Conservation (phyloP, 441 rosid genomes). For the Gossypium schwendimanii region DNA sequence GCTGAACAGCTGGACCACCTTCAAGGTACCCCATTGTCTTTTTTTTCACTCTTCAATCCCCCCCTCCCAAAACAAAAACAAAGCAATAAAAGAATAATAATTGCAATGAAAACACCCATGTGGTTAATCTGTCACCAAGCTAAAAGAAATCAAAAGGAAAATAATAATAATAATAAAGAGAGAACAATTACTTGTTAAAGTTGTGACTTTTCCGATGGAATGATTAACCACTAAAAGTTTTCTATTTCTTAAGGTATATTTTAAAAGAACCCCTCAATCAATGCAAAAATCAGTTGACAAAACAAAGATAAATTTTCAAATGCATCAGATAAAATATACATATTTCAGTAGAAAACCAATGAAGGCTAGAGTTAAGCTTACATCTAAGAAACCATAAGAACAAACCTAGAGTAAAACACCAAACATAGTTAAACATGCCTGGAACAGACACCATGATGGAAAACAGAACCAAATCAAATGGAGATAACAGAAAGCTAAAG, state of each 20-base stretch:
- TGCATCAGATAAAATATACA: not conserved
- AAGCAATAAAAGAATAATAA: slow-evolving; percentile 12
- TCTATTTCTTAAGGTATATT: not conserved
- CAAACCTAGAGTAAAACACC: not conserved
- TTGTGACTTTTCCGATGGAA: slow-evolving; percentile 3
- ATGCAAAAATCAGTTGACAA: not conserved
- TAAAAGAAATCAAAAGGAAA: not conserved
- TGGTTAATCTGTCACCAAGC: slow-evolving; percentile 16
- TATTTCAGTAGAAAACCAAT: not conserved
- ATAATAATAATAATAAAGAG: too few species aligned
- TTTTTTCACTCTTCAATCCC: not conserved
- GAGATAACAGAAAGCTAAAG: not conserved
- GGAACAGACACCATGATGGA: slow-evolving; percentile 13
- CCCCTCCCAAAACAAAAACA: not conserved
- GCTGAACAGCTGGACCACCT: slow-evolving; percentile 30
- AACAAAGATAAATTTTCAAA: not conserved
- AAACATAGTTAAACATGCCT: not conserved
- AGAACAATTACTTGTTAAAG: slow-evolving; percentile 5
- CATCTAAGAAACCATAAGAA: not conserved
- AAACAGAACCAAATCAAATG: slow-evolving; percentile 1
- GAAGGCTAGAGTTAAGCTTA: not conserved
- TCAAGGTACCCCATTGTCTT: slow-evolving; percentile 8
- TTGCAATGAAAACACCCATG: slow-evolving; percentile 18
- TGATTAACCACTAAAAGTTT: slow-evolving; percentile 2
- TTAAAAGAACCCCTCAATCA: not conserved